Percentiles rank a stretch among this genome's conserved stretches.
Conservation (phyloP, 2,329 filamentous ascomycete genomes). For the Fusarium sp. region DNA sequence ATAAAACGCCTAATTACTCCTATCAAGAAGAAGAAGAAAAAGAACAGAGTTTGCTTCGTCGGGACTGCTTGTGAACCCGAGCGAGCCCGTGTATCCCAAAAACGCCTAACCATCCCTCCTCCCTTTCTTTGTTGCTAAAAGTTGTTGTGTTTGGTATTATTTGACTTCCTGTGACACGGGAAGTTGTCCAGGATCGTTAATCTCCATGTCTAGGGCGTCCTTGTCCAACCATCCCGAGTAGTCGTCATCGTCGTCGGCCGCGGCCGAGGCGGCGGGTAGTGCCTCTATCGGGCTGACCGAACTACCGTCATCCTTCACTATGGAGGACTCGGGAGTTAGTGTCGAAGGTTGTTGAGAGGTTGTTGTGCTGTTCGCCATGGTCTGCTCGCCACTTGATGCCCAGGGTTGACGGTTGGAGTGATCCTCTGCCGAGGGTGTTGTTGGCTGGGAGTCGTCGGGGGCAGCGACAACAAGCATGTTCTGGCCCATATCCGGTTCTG, state of each 20-base stretch:
- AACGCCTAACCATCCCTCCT: constrained; percentile 25
- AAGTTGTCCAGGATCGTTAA: constrained; percentile 28
- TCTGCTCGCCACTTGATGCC: constrained; percentile 29
- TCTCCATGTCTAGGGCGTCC: constrained; percentile 43
- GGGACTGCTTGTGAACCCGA: constrained; percentile 15
- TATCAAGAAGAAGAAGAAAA: constrained; percentile 4
- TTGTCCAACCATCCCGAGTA: constrained; percentile 54
- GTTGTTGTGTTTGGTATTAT: constrained; percentile 14
- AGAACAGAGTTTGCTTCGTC: constrained; percentile 11
- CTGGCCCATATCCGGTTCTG: constrained; percentile 57
- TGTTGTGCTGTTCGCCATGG: constrained; percentile 22
- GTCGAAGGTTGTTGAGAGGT: constrained; percentile 26
- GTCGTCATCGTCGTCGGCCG: constrained; percentile 49
- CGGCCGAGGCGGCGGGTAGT: constrained; percentile 27
- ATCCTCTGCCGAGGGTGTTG: constrained; percentile 60
- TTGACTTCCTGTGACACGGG: constrained; percentile 38
- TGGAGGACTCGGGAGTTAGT: constrained; percentile 17
- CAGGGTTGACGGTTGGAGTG: constrained; percentile 31
- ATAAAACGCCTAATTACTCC: constrained; percentile 23
- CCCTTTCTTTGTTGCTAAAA: constrained; percentile 2
- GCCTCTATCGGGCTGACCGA: constrained; percentile 19
- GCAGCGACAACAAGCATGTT: constrained; percentile 74
- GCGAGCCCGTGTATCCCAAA: constrained; percentile 17
- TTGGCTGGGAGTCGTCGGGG: constrained; percentile 71
- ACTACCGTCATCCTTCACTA: constrained; percentile 20